Evolutionary conservation across 352 stramenopile genomes (phyloP), one percentile per base, ranked within the genome.

Genomic region (Saprolegnia parasitica): DNA sequence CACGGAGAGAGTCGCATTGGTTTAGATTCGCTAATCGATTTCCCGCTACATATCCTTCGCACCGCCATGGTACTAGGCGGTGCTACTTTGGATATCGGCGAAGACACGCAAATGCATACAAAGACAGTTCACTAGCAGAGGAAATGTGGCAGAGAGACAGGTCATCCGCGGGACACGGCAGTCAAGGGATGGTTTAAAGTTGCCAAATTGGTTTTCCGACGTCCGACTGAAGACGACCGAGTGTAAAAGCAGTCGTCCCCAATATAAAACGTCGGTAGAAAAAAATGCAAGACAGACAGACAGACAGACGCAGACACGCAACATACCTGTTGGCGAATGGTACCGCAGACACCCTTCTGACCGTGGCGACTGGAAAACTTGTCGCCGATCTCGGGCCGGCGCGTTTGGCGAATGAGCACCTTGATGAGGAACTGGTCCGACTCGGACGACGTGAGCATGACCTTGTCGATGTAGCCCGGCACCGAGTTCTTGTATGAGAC

Each of bases 311-410:
- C 24, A 18, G 21, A 56, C n/a, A 63, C 11, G 4, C 29, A 54
- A 42, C 24, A 35, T 56, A 72, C 52, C 65, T 94, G 86, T 65
- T 88, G 88, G 61, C 84, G 83, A 73, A 99, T 98, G 58, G 97
- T 96, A 39, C 97, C 97, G 77, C 96, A 99, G 67, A 99, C 97
- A 73, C 98, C 98, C 85, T 99, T 99, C 72, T 99, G 98, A 8
- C 98, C 98, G 82, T 99, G 98, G 24, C 98, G 89, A 82, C 90
- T 98, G 72, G 89, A 97, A 77, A 99, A 99, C 79, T 99, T 99
- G 78, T 99, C 98, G n/a, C 98, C 98, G 73, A 99, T 93, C 80
- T 99, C 96, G 32, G 97, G 97, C 32, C 96, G 83, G 54, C 97
- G 90, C 55, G 95, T 95, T 79, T 99, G 96, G 39, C 97, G 84